Base-by-base conservation (phyloP, 2,329 filamentous ascomycete species). In the Penicillium italicum region DNA sequence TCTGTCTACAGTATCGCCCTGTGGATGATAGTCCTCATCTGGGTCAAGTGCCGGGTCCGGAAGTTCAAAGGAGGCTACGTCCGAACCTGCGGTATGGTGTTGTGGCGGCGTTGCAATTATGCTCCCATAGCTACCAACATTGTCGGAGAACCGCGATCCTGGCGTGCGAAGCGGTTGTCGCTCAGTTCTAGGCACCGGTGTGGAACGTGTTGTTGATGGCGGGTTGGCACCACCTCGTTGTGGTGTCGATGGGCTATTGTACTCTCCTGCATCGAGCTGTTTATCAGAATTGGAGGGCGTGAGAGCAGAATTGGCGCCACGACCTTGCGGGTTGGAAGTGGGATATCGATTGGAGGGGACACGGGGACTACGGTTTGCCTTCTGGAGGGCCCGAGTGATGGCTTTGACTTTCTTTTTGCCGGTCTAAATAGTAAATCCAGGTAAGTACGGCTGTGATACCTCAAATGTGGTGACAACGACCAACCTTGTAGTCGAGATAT, bases 391-490 rank as follows among this genome's bases (percentile, higher is more conserved):
- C 59, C 88, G 84, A 24, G 82, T 76, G 50, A 97, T 86, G 54
- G 85, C 86, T 74, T 97, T 97, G 73, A 97, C 82, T 71, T 91
- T 88, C 77, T 97, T 97, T 77, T 97, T 97, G 58, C 91, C 93
- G 46, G 71, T 68, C 83, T 86, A 65, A 12, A 45, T n/a, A 42
- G 9, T 28, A 9, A 11, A 31, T 41, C 18, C n/a, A 30, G 34
- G 31, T 51, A 34, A 50, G 40, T 16, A 26, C 10, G 28, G 3
- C 4, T 38, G 41, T 22, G 18, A 50, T 63, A 16, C 66, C 44
- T 31, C 10, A 37, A 48, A 24, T 18, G 22, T 55, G 44, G 37
- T n/a, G 42, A 10, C 11, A 26, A 20, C 7, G 20, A 26, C 73
- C 52, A 54, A 86, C 86, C 81, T 96, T 96, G 80, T 97, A 97